phyloP scores from a whole-genome alignment of 257 asterid genomes.

The Gentiana straminea region DNA sequence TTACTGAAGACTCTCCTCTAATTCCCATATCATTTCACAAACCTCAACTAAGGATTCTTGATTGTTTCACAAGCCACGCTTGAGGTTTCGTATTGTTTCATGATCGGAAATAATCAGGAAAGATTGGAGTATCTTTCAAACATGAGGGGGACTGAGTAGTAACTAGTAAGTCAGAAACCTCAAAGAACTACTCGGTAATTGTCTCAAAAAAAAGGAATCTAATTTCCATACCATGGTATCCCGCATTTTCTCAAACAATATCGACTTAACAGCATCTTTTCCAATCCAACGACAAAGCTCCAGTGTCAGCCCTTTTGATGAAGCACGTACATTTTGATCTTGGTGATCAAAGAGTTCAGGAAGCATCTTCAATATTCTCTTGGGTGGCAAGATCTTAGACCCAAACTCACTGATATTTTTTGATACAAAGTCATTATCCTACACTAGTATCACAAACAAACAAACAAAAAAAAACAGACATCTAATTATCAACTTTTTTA shows the following conservation, averaged over 20 bases:
- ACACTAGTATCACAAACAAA: constrained; percentile 9
- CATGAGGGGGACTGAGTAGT: neutral
- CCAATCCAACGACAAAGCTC: constrained; percentile 99
- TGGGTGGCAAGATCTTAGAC: constrained; percentile 84
- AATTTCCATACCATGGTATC: constrained; percentile 80
- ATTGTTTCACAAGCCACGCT: no score
- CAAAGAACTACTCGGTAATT: no score
- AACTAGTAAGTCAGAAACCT: neutral
- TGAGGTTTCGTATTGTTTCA: no score
- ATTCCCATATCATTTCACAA: no score
- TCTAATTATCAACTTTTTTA: neutral
- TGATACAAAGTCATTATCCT: constrained; percentile 21
- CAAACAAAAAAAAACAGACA: neutral
- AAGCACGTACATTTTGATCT: constrained; percentile 99
- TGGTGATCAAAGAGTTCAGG: constrained; percentile 99
- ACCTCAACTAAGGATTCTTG: no score
- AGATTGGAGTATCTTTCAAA: neutral
- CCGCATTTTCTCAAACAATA: constrained; percentile 95
- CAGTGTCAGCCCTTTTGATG: constrained; percentile 88
- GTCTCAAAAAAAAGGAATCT: no score
- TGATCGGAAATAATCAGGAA: no score
- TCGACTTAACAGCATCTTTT: constrained; percentile 93
- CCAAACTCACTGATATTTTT: constrained; percentile 82
- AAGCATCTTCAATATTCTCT: constrained; percentile 97
- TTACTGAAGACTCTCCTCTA: no score